Conservation (phyloP, 441 rosid species). For the Kokia cookei region DNA sequence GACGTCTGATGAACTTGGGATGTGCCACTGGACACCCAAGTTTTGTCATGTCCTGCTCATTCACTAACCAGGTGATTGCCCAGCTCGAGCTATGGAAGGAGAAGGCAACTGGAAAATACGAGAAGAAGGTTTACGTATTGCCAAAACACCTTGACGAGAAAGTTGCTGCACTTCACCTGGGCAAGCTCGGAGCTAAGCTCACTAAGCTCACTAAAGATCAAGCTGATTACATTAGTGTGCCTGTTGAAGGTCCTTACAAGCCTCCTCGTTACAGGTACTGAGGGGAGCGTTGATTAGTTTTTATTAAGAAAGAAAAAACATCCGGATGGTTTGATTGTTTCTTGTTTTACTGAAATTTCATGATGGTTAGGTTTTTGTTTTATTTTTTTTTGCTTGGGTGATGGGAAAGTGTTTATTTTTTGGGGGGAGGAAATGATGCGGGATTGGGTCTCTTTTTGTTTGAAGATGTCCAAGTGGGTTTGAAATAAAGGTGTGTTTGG, state of each 20-base stretch:
- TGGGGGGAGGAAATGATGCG: slow-evolving; percentile 1
- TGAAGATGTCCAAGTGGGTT: slow-evolving; percentile 17
- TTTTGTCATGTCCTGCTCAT: slow-evolving; percentile 90
- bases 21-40: slow-evolving; percentile 87
- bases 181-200: slow-evolving; percentile 35
- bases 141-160: slow-evolving; percentile 63
- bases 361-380: slow-evolving; percentile 1
- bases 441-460: slow-evolving; percentile 11
- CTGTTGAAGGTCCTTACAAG: slow-evolving; percentile 58
- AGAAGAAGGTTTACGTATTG: slow-evolving; percentile 84
- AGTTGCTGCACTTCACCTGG: slow-evolving; percentile 49
- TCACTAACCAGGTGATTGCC: slow-evolving; percentile 95
- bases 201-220: slow-evolving; percentile 49
- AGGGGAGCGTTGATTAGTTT: slow-evolving; percentile 9
- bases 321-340: not conserved
- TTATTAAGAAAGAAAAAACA: not conserved
- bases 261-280: slow-evolving; percentile 48
- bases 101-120: slow-evolving; percentile 60
- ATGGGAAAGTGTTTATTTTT: not conserved
- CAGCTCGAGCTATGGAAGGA: slow-evolving; percentile 89
- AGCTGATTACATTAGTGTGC: slow-evolving; percentile 52
- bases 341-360: not conserved
- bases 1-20: slow-evolving; percentile 57
- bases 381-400: slow-evolving; percentile 18
- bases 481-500: slow-evolving; percentile 29